A percentile compares a stretch with the other conserved stretches of the same genome.
These are phyloP conservation scores for Uncinocarpus reesii DNA, from an alignment of 2,329 filamentous ascomycete species.

Conservation along the genomic window DNA sequence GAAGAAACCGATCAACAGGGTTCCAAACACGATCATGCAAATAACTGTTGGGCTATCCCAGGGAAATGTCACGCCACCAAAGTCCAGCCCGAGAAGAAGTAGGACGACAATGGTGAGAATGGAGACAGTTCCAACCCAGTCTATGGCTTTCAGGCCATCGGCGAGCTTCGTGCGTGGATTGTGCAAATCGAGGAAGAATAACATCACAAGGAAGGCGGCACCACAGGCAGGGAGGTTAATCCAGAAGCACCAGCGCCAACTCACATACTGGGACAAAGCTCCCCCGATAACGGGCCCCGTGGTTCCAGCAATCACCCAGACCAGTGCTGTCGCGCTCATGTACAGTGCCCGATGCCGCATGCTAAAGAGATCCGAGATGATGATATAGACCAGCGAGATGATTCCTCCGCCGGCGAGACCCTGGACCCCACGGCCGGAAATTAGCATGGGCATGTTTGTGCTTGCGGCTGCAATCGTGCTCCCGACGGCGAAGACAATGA, in stretches of 20 bases:
- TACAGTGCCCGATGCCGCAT: conserved; percentile 36
- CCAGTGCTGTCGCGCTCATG: conserved; percentile 43
- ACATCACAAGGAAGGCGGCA: conserved; percentile 39
- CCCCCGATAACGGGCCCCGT: conserved; percentile 46
- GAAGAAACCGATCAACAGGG: conserved; percentile 55
- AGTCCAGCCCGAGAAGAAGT: conserved; percentile 75
- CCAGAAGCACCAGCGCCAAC: conserved; percentile 49
- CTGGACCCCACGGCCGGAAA: conserved; percentile 45
- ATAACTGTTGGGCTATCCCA: conserved; percentile 67
- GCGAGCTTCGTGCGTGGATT: conserved; percentile 43
- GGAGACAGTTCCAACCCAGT: conserved; percentile 45
- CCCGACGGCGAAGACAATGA: conserved; percentile 41
- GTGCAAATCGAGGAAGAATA: conserved; percentile 46
- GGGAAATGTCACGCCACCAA: conserved; percentile 63
- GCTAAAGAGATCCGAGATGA: conserved; percentile 41
- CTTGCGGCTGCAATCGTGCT: conserved; percentile 43
- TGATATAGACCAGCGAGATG: conserved; percentile 44
- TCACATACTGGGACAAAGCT: conserved; percentile 35
- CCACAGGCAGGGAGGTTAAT: conserved; percentile 46
- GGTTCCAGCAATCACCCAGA: conserved; percentile 47
- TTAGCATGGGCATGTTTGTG: conserved; percentile 42
- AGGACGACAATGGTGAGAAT: conserved; percentile 70
- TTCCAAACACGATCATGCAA: conserved; percentile 65
- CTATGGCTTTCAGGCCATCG: conserved; percentile 44
- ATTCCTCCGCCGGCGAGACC: conserved; percentile 46